Evolutionary conservation across 163 green algal species (phyloP).

Genomic region (Picocystis sp.): DNA sequence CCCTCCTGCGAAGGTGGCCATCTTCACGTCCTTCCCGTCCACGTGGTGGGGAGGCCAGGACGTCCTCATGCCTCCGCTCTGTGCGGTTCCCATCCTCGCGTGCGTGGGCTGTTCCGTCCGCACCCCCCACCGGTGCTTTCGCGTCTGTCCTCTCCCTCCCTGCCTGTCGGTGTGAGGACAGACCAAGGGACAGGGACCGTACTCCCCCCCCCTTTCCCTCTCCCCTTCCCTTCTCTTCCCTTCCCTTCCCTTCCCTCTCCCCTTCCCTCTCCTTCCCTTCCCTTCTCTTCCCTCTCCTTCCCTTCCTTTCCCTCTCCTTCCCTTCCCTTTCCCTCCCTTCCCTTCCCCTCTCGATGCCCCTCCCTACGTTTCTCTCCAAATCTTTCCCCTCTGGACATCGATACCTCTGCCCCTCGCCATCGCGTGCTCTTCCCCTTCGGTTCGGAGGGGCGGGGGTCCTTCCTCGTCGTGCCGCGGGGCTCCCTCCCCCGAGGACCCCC

Average conservation of each 20-base stretch:
- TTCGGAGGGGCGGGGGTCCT: no score
- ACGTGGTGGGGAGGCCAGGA: no score
- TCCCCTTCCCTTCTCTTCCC: not conserved
- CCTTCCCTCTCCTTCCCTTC: not conserved
- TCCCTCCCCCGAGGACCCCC: not conserved
- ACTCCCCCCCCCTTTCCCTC: not conserved
- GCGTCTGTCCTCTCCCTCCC: no score
- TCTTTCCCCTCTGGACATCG: not conserved
- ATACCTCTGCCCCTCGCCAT: not conserved
- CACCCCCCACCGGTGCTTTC: no score
- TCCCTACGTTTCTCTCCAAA: not conserved
- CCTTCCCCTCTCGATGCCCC: not conserved
- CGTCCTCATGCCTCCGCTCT: no score
- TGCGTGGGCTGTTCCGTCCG: no score
- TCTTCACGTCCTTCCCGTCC: conserved; percentile 18
- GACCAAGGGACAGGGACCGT: no score
- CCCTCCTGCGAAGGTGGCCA: conserved; percentile 32
- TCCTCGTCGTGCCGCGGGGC: no score
- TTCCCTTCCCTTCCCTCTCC: not conserved
- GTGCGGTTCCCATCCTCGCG: no score
- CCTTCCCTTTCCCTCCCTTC: not conserved
- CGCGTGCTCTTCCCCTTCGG: not conserved
- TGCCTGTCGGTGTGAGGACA: no score
- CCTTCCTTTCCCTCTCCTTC: not conserved
- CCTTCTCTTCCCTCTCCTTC: not conserved